These are phyloP conservation scores for Irpex sp. DNA, from an alignment of 1,284 basidiomycete species.

Conservation along the genomic window DNA sequence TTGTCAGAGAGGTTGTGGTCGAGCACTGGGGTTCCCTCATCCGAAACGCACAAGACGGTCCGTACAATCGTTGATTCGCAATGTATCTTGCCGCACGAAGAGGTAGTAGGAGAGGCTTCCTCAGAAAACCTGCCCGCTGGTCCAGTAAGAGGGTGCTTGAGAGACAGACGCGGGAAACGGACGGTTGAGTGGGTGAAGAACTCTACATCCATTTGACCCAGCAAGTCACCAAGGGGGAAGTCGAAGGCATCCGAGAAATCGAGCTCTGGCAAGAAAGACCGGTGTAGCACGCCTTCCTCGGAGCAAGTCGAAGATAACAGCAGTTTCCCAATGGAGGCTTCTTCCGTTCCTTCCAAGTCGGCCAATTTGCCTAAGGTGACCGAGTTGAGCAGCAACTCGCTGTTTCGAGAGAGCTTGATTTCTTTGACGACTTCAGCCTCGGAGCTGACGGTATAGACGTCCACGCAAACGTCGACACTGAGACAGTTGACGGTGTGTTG, in stretches of 20 bases:
- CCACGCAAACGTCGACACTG: background rate
- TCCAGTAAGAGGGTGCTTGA: background rate
- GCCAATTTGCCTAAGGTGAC: background rate
- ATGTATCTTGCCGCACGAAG: background rate
- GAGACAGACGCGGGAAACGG: constrained; percentile 1
- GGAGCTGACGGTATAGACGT: background rate
- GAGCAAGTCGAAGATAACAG: no score
- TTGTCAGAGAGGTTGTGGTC: no score
- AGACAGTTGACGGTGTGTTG: background rate
- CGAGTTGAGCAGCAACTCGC: background rate
- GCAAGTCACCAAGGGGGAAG: background rate
- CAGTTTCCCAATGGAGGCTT: background rate
- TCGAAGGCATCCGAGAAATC: background rate
- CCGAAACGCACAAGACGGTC: no score
- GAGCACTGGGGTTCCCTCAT: no score
- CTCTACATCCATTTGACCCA: constrained; percentile 3
- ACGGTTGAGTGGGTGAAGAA: background rate
- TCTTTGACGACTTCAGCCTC: background rate
- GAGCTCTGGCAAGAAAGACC: no score
- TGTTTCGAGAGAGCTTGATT: background rate
- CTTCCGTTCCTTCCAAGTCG: background rate
- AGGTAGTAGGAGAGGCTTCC: background rate
- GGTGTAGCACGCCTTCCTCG: no score
- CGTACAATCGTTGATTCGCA: no score
- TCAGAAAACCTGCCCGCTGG: background rate